Evolutionary conservation across 2,329 filamentous ascomycete species (phyloP).

Genomic region (Colletotrichum cuscutae): DNA sequence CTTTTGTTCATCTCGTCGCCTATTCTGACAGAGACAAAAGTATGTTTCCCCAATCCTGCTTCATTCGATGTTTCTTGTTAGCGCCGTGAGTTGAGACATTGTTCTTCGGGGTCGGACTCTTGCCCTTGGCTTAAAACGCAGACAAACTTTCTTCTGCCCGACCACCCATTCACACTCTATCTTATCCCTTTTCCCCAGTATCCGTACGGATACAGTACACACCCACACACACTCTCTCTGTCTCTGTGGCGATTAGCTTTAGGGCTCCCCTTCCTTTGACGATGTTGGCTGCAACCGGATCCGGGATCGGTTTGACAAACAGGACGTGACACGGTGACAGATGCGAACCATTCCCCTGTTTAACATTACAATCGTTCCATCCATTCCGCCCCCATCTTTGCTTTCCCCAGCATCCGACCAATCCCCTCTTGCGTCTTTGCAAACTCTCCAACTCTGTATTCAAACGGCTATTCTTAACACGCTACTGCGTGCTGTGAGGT

Average conservation of each 20-base stretch:
- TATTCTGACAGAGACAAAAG: slow-evolving; percentile 15
- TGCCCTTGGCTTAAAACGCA: slow-evolving; percentile 3
- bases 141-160: neutral
- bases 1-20: slow-evolving; percentile 1
- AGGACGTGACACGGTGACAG: neutral
- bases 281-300: neutral
- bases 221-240: neutral
- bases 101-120: slow-evolving; percentile 3
- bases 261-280: neutral
- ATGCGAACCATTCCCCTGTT: neutral
- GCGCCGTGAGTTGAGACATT: slow-evolving; percentile 12
- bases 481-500: too few relatives aligned
- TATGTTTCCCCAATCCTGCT: neutral
- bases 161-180: neutral
- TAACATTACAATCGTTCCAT: neutral
- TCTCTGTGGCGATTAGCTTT: neutral
- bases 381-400: neutral
- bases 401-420: neutral
- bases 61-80: slow-evolving; percentile 24
- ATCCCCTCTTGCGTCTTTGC: neutral
- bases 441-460: neutral
- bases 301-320: neutral
- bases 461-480: neutral
- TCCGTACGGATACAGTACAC: neutral
- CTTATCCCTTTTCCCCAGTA: neutral